Percentiles rank a stretch among this genome's conserved stretches.
These are phyloP conservation scores for Raphanus raphanistrum DNA, from an alignment of 345 rosid species.

Conservation along the genomic window DNA sequence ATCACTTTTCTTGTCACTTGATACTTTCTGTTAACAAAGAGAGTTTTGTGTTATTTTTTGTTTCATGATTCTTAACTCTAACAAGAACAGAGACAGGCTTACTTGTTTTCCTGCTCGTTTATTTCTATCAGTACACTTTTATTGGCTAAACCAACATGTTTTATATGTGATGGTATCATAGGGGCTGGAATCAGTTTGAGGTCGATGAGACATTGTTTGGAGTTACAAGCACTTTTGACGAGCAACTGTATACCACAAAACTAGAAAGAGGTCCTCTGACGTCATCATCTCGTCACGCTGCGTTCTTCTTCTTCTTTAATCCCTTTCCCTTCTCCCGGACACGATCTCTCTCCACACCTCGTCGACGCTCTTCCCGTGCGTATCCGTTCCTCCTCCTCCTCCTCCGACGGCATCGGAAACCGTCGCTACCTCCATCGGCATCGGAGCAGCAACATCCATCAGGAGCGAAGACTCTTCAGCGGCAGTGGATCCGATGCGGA, in stretches of 20 bases:
- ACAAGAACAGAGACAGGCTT: no score
- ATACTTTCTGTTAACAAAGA: neutral
- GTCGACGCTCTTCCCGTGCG: no score
- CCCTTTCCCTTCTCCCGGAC: no score
- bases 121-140: neutral
- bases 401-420: no score
- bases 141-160: neutral
- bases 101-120: no score
- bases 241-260: constrained; percentile 91
- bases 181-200: constrained; percentile 96
- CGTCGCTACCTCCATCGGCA: no score
- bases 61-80: neutral
- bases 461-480: no score
- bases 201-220: constrained; percentile 78
- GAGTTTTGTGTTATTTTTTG: neutral
- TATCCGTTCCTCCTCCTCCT: no score
- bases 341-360: no score
- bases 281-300: neutral
- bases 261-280: constrained; percentile 79
- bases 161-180: constrained; percentile 28
- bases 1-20: neutral
- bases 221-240: constrained; percentile 83
- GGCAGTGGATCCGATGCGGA: no score
- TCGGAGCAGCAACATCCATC: no score
- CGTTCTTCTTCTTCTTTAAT: no score